Conservation (phyloP, 192 early-diverging fungal genomes). For the Phlyctochytrium bullatum region DNA sequence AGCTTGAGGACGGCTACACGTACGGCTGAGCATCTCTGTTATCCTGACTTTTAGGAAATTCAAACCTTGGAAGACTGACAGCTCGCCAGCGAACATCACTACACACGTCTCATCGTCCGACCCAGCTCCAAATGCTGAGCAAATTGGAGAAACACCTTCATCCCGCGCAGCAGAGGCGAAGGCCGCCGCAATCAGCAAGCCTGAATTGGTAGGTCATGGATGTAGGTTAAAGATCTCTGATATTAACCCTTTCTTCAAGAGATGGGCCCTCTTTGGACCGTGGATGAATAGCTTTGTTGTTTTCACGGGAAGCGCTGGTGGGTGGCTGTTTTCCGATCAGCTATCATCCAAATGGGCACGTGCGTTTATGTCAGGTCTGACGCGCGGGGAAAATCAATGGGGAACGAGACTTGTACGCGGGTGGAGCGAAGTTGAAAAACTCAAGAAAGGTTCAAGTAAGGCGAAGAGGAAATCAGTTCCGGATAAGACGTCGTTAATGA, state of each 20-base stretch:
- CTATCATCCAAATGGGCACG: constrained; percentile 59
- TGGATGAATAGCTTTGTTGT: constrained; percentile 75
- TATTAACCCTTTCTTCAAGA: constrained; percentile 26
- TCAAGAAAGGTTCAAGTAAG: constrained; percentile 29
- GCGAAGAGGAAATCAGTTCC: constrained; percentile 41
- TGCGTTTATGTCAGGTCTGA: constrained; percentile 56
- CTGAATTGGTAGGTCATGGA: constrained; percentile 13
- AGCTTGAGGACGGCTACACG: constrained; percentile 80
- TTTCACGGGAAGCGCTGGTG: constrained; percentile 61
- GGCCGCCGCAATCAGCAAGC: constrained; percentile 21
- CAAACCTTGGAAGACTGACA: constrained; percentile 49
- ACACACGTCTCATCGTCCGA: constrained; percentile 14
- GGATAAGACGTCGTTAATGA: not conserved
- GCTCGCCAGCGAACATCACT: not conserved
- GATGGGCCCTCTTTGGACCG: constrained; percentile 75
- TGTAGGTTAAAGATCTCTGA: not conserved
- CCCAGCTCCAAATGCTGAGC: constrained; percentile 1
- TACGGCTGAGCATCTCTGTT: constrained; percentile 4
- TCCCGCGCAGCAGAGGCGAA: constrained; percentile 19
- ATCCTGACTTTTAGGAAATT: constrained; percentile 43
- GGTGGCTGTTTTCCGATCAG: constrained; percentile 64
- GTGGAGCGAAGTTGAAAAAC: constrained; percentile 68
- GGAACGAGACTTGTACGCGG: constrained; percentile 71
- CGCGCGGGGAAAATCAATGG: constrained; percentile 35
- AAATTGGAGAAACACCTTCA: constrained; percentile 11